Percentiles rank a stretch among this genome's conserved stretches.
Evolutionary conservation across 495 filamentous ascomycete genomes (phyloP).

Genomic region (Penicillium herquei): DNA sequence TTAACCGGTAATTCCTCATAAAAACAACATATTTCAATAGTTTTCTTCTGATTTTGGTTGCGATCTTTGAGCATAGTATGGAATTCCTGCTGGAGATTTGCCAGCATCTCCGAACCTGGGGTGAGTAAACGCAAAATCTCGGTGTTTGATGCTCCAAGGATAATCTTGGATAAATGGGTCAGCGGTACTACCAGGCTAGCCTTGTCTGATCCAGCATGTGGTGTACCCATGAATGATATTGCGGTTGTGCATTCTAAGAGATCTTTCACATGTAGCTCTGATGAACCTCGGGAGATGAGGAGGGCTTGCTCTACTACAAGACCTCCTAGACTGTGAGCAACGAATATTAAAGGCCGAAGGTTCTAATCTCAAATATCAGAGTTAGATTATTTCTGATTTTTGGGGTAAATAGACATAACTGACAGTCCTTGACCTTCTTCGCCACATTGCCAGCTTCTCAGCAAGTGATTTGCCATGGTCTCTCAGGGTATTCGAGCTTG

Average conservation of each 20-base stretch:
- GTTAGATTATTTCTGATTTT: no score
- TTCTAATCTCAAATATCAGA: neutral
- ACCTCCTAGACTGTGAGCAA: conserved; percentile 6
- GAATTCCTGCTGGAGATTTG: conserved; percentile 6
- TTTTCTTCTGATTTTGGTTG: neutral
- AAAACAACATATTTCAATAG: conserved; percentile 6
- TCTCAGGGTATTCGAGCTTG: conserved; percentile 5
- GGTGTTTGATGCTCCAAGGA: neutral
- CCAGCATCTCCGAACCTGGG: conserved; percentile 7
- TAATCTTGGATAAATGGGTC: neutral
- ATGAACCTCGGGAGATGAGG: neutral
- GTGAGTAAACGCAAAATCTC: neutral
- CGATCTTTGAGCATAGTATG: conserved; percentile 5
- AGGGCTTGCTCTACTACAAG: conserved; percentile 6
- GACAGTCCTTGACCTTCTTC: neutral
- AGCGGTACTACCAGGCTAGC: neutral
- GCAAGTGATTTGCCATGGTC: conserved; percentile 6
- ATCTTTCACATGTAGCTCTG: neutral
- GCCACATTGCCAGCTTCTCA: conserved; percentile 2
- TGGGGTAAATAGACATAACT: neutral
- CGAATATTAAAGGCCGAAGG: conserved; percentile 2
- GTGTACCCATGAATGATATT: conserved; percentile 5
- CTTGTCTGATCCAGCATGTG: conserved; percentile 2
- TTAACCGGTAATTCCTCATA: conserved; percentile 6
- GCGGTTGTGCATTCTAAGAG: neutral